Base-by-base conservation (phyloP, 306 rosid genomes). In the Luffa aegyptiaca region DNA sequence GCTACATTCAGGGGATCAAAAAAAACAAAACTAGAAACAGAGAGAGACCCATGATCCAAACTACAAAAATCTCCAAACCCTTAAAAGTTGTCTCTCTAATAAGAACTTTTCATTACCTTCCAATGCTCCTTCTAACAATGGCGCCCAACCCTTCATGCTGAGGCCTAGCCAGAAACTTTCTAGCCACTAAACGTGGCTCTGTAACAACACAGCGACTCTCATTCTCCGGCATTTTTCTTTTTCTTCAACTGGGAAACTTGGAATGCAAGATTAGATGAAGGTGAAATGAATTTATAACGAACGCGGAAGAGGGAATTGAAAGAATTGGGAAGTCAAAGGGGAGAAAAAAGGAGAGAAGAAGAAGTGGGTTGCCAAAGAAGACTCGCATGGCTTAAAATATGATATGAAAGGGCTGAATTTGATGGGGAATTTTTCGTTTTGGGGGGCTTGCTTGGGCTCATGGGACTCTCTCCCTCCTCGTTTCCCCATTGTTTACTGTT, bases 111-210 rank as follows among this genome's bases (percentile, higher is more conserved):
- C 14, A 45, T 68, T 84, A 91, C 99, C 99, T 64, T 80, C 99
- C 99, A 65, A 95, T 93, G 92, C 99, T 95, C 84, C 99, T 91
- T 82, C 99, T 87, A 78, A 95, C 99, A 89, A 90, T 86, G 44
- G 99, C 99, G 2, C 97, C 99, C 52, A 85, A 85, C 51, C 99
- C 99, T 84, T 95, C 99, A 82, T 68, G 92, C 80, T 93, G 99
- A 82, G 97, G 97, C 84, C 91, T 88, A 18, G 99, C 97, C 84
- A 93, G 86, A 86, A 95, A 93, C 77, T 93, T 91, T 76, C 92
- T 90, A 42, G 86, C 86, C 36, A 93, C 96, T 21, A 55, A 70
- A 75, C 99, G 96, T 49, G 97, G 90, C 66, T 91, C 85, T 36
- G 57, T 57, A n/a, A 87, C 48, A 64, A 44, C 61, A 65, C 74